Base-by-base conservation (phyloP, 495 filamentous ascomycete species). In the Annulohypoxylon stygium region DNA sequence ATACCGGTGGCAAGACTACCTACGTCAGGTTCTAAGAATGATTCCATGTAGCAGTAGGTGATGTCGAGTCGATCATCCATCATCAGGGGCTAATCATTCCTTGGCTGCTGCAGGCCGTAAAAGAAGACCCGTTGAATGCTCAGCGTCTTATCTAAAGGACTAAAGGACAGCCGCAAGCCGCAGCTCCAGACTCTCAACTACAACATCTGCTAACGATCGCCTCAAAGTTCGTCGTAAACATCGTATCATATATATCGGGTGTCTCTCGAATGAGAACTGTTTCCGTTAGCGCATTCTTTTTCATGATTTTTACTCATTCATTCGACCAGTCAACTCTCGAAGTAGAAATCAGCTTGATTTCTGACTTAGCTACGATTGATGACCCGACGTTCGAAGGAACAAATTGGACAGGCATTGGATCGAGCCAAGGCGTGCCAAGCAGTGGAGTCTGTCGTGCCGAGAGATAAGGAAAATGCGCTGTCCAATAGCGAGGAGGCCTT, bases 381-480 rank as follows among this genome's bases (percentile, higher is more conserved):
- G 30, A 30, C 30, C 23, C 53, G 61, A 66, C 55, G 61, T n/a
- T 66, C 36, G 43, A 66, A 61, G 55, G 57, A 64, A 54, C 30
- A 30, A 30, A 6, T 30, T 30, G 30, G 30, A 30, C 41, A 67
- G 55, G 63, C 20, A 53, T 74, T 51, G 58, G 51, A 71, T 68
- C 58, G 64, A 61, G 72, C 72, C 67, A 75, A 75, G 72, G 6
- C 45, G 14, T 33, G 67, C 72, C 67, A 75, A 75, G 64, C 18
- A 54, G 59, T 55, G 59, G 70, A 73, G 65, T 48, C 39, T 37
- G 37, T 20, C 20, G 33, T 48, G 72, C 72, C 72, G 67, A 75
- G 72, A 75, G 72, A 75, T 75, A 75, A 75, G 72, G 72, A 65
- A 54, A 68, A 57, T 14, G 14, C 26, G 3, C 25, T 37, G 39